A percentile compares a stretch with the other conserved stretches of the same genome.
These are phyloP conservation scores for Leonotis leonurus DNA, from an alignment of 257 asterid species.

Conservation along the genomic window DNA sequence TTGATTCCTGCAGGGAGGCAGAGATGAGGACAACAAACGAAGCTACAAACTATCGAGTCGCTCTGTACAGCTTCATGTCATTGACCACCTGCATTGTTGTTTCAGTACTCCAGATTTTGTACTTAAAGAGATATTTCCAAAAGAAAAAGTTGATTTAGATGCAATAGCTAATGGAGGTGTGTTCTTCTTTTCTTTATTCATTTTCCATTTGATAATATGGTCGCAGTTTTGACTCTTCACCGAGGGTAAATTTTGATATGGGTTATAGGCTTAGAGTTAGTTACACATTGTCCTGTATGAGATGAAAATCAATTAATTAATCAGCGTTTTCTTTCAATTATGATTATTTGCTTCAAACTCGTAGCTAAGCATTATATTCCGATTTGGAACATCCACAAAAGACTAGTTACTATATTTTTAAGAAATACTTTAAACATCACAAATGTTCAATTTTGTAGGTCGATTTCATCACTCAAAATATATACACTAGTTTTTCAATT, in stretches of 20 bases:
- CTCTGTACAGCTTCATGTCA: slow-evolving; percentile 75
- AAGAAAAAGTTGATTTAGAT: slow-evolving; percentile 81
- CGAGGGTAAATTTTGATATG: not conserved
- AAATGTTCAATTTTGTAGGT: too few relatives aligned
- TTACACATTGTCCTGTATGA: not conserved
- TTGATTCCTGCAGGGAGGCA: slow-evolving; percentile 47
- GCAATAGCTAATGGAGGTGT: not conserved
- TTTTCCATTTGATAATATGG: not conserved
- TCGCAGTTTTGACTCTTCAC: not conserved
- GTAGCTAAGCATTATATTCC: not conserved
- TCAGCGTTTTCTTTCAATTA: not conserved
- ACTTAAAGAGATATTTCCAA: slow-evolving; percentile 66
- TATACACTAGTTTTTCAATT: too few relatives aligned
- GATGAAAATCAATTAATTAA: not conserved
- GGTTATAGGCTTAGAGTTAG: too few relatives aligned
- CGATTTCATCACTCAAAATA: too few relatives aligned
- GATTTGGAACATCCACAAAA: not conserved
- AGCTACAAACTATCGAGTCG: slow-evolving; percentile 60
- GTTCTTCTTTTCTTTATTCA: not conserved
- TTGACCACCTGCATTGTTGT: slow-evolving; percentile 57
- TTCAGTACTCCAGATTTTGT: slow-evolving; percentile 46
- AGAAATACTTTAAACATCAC: too few relatives aligned
- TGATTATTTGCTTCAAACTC: not conserved
- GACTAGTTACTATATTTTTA: too few relatives aligned
- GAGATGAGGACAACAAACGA: slow-evolving; percentile 70